Evolutionary conservation across 805 yeast species (phyloP), one percentile per base, ranked within the genome.

Genomic region (Candida ficus): DNA sequence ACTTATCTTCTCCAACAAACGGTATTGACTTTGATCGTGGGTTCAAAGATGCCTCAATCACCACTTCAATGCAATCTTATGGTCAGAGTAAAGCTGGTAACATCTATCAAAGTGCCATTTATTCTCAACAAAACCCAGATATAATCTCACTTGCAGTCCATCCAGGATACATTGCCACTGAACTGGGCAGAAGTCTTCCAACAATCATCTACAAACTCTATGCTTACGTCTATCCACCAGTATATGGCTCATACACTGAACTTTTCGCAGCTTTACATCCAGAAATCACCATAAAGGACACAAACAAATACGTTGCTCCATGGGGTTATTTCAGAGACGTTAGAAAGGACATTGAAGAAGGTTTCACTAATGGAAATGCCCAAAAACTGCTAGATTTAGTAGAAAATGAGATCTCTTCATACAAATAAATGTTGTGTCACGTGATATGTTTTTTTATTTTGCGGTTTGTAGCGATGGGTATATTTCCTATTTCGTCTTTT

Each of bases 71-170:
- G 29, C 25, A 4, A 11, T 23, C 38, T 10, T 49, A 74, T 48
- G 68, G 65, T 4, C 72, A 69, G 50, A 62, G 71, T 21, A 74
- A 74, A 54, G 71, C 74, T 1, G 59, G 64, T 25, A 59, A 60
- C 38, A 47, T 63, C 21, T 58, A 62, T 33, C 67, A 65, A 47
- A 56, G 70, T 1, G 51, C 55, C 13, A 52, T 57, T 33, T 70
- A 71, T 68, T 47, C 63, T 1, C 42, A 44, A 32, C 31, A 51
- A 17, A 63, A 68, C 13, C 52, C 61, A 7, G 52, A 63, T 4
- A 50, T 67, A 6, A 54, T 66, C 29, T 53, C 63, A 17, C 43
- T 68, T 5, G 48, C 68, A 2, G 59, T 58, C 1, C 70, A 70
- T 46, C 77, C 77, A 1, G 77, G 76, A 1, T 38, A 50, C 18